phyloP scores from a whole-genome alignment of 176 grass and related monocot genomes.

The Rhipidocladum racemiflorum region DNA sequence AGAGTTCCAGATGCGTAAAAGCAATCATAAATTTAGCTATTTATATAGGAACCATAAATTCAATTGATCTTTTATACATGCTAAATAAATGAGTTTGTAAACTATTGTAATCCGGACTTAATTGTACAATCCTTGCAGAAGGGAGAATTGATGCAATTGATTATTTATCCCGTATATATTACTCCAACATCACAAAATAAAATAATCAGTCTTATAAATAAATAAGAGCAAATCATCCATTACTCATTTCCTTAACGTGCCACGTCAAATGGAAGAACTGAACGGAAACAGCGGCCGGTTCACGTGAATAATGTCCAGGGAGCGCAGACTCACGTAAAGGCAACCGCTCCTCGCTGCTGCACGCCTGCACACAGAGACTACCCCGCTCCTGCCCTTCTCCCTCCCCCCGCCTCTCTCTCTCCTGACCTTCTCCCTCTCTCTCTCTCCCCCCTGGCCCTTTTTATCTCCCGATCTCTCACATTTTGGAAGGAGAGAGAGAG shows the following conservation, averaged over 20 bases:
- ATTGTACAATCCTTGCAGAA: neutral
- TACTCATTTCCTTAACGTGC: too few relatives aligned
- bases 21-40: neutral
- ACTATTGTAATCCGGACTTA: neutral
- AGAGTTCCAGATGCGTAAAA: neutral
- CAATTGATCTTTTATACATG: neutral
- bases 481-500: slow-evolving; percentile 35
- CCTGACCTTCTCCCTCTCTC: neutral
- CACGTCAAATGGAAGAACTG: neutral
- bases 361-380: slow-evolving; percentile 6
- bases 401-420: neutral
- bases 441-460: slow-evolving; percentile 13
- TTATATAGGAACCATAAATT: neutral
- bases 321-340: slow-evolving; percentile 2
- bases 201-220: too few relatives aligned
- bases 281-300: neutral
- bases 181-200: too few relatives aligned
- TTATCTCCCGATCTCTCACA: slow-evolving; percentile 56
- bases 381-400: neutral
- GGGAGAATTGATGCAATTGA: too few relatives aligned
- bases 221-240: too few relatives aligned
- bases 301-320: slow-evolving; percentile 17
- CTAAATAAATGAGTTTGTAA: neutral
- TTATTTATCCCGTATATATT: too few relatives aligned
- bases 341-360: neutral